Percentiles rank a stretch among this genome's conserved stretches.
These are phyloP conservation scores for Dactylellina parvicollis DNA, from an alignment of 2,329 filamentous ascomycete genomes.

Conservation along the genomic window DNA sequence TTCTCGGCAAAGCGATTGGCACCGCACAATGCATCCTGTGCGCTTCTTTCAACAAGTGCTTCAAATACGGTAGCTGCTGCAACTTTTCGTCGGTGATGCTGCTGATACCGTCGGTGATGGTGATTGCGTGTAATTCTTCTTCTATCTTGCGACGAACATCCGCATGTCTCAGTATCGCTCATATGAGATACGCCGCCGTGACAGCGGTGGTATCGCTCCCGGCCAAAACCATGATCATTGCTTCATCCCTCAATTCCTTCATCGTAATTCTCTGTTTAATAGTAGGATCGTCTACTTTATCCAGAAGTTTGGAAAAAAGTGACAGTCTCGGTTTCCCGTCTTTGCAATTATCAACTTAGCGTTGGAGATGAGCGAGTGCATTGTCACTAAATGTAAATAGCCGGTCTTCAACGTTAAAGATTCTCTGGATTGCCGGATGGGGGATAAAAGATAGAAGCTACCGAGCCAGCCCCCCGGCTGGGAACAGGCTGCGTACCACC, in stretches of 20 bases:
- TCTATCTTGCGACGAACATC: conserved; percentile 6
- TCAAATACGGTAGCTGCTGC: conserved; percentile 7
- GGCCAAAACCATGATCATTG: neutral
- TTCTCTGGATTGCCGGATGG: neutral
- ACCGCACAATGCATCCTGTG: conserved; percentile 10
- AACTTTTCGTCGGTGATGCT: conserved; percentile 20
- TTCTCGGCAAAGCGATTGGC: conserved; percentile 4
- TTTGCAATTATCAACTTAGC: conserved; percentile 10
- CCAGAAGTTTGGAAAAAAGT: neutral
- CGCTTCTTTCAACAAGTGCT: neutral
- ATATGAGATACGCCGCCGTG: neutral
- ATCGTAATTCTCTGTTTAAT: neutral
- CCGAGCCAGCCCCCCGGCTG: neutral
- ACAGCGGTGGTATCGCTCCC: neutral
- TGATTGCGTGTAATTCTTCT: neutral
- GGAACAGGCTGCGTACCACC: neutral
- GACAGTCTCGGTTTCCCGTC: conserved; percentile 1
- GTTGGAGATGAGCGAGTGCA: neutral
- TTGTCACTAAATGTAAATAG: neutral
- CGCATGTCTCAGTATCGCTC: neutral
- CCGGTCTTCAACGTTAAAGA: neutral
- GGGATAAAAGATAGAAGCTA: neutral
- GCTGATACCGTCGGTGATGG: neutral
- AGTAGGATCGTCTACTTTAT: neutral
- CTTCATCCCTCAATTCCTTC: neutral